Conservation (phyloP, 1,139 yeast species). For the Debaryomycetaceae sp. region DNA sequence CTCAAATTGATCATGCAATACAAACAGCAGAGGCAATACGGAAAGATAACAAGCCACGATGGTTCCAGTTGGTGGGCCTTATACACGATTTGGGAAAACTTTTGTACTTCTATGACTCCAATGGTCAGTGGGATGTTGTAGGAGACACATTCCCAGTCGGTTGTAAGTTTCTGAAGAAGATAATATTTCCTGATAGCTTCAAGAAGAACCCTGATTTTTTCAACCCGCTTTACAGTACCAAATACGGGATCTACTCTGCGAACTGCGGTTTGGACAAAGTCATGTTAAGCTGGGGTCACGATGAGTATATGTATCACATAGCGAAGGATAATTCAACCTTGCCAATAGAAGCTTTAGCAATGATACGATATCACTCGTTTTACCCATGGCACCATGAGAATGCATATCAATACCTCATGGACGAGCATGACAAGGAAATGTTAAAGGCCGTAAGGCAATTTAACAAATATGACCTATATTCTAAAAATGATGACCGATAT, state of each 20-base stretch:
- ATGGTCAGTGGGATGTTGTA: constrained; percentile 82
- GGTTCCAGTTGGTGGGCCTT: constrained; percentile 74
- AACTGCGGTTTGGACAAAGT: constrained; percentile 68
- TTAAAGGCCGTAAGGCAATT: constrained; percentile 62
- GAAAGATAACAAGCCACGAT: constrained; percentile 63
- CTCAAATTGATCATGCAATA: constrained; percentile 72
- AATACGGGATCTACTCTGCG: constrained; percentile 62
- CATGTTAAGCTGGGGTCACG: constrained; percentile 79
- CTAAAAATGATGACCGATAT: constrained; percentile 52
- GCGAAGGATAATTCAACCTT: constrained; percentile 62
- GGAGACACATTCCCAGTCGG: constrained; percentile 81
- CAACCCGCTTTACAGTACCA: constrained; percentile 64
- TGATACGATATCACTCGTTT: constrained; percentile 73
- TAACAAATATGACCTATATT: constrained; percentile 66
- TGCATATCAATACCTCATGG: constrained; percentile 64
- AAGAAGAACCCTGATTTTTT: constrained; percentile 55
- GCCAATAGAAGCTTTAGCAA: constrained; percentile 66
- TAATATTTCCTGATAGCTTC: constrained; percentile 61
- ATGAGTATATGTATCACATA: constrained; percentile 72
- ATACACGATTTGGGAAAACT: constrained; percentile 71
- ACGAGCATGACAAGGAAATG: constrained; percentile 60
- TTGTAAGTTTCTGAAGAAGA: constrained; percentile 57
- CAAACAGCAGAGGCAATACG: constrained; percentile 78
- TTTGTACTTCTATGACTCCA: constrained; percentile 64
- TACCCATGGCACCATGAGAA: constrained; percentile 77